Evolutionary conservation across 2,329 filamentous ascomycete genomes (phyloP).

Genomic region (Penicillium janthinellum): DNA sequence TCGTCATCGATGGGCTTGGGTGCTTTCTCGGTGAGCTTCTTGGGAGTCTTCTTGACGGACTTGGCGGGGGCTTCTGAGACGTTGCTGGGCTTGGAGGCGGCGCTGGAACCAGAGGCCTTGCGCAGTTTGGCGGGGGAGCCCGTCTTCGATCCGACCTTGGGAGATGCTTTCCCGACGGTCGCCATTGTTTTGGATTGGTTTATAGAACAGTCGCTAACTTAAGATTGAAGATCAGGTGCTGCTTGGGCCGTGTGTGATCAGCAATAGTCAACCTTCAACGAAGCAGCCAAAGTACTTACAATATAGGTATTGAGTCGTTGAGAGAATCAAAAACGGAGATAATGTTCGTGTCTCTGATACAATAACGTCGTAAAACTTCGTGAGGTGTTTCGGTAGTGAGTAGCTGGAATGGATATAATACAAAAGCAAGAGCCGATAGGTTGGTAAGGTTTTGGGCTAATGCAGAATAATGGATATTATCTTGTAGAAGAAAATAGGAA

Average conservation of each 20-base stretch:
- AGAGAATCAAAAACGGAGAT: background rate
- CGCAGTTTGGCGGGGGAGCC: slow-evolving; percentile 24
- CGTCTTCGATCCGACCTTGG: slow-evolving; percentile 25
- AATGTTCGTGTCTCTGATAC: background rate
- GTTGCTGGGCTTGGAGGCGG: slow-evolving; percentile 21
- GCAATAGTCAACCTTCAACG: background rate
- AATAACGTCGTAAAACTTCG: slow-evolving; percentile 18
- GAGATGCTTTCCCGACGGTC: slow-evolving; percentile 24
- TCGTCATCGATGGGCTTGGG: slow-evolving; percentile 25
- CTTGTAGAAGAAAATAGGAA: slow-evolving; percentile 1
- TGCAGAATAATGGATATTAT: slow-evolving; percentile 6
- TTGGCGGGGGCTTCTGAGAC: slow-evolving; percentile 14
- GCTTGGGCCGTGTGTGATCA: background rate
- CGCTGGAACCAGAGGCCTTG: slow-evolving; percentile 28
- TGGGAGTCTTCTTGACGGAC: slow-evolving; percentile 25
- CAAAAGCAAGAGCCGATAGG: slow-evolving; percentile 3
- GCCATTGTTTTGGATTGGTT: slow-evolving; percentile 17
- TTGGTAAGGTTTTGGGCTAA: slow-evolving; percentile 10
- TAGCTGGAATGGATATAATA: slow-evolving; percentile 7
- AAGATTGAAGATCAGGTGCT: background rate
- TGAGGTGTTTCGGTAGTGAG: background rate
- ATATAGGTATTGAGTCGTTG: background rate
- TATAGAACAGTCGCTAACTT: background rate
- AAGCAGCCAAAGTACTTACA: background rate
- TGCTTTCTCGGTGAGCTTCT: slow-evolving; percentile 28